A percentile compares a stretch with the other conserved stretches of the same genome.
Conservation (phyloP, 805 yeast species). For the Candida methanosorbosa region DNA sequence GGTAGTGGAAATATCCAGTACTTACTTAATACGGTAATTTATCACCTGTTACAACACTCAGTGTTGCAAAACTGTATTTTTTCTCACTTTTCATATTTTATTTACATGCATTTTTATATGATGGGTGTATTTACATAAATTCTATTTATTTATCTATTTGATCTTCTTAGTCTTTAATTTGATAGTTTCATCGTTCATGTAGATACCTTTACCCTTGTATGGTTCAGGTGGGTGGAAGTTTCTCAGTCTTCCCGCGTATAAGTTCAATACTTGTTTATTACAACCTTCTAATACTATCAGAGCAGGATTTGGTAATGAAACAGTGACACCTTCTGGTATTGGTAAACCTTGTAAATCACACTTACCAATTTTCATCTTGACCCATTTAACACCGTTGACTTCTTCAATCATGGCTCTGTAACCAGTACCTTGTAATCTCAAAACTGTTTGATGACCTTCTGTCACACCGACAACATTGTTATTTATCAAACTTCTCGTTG, state of each 20-base stretch:
- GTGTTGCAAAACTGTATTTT: too few relatives aligned
- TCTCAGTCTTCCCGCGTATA: conserved; percentile 84
- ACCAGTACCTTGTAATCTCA: conserved; percentile 94
- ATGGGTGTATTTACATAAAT: too few relatives aligned
- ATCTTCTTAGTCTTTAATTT: conserved; percentile 87
- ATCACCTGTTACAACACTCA: too few relatives aligned
- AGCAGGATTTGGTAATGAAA: conserved; percentile 76
- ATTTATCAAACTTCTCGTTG: conserved; percentile 67
- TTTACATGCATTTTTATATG: too few relatives aligned
- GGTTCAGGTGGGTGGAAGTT: conserved; percentile 94
- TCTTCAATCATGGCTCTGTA: conserved; percentile 79
- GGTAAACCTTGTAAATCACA: conserved; percentile 70
- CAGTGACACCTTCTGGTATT: conserved; percentile 72
- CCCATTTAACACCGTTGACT: conserved; percentile 41
- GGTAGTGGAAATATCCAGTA: too few relatives aligned
- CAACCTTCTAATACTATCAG: conserved; percentile 79
- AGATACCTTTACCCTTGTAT: conserved; percentile 96
- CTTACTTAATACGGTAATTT: too few relatives aligned
- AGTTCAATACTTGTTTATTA: conserved; percentile 78
- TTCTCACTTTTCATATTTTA: too few relatives aligned
- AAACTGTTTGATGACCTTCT: conserved; percentile 84
- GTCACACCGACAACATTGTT: conserved; percentile 82
- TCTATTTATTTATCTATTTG: conserved; percentile 64
- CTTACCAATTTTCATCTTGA: conserved; percentile 80
- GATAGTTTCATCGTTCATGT: conserved; percentile 85